Conservation (phyloP, 2,329 filamentous ascomycete genomes). For the Colletotrichum falcatum region DNA sequence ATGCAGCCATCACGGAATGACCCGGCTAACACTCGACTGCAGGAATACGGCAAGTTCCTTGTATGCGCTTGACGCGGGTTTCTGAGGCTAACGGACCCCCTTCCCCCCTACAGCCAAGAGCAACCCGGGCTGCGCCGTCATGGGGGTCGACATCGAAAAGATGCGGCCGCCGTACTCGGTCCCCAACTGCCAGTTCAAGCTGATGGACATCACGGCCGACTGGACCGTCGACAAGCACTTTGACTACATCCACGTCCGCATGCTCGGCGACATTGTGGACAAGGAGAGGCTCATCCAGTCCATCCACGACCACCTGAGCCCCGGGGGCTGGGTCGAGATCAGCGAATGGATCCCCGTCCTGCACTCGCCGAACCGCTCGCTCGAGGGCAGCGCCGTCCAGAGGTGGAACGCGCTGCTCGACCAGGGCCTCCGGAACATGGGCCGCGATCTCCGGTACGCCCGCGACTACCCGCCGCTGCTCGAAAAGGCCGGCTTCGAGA, state of each 20-base stretch:
- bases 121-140: slow-evolving; percentile 45
- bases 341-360: slow-evolving; percentile 51
- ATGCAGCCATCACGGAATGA: slow-evolving; percentile 10
- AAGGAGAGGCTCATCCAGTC: slow-evolving; percentile 46
- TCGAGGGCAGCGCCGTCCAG: slow-evolving; percentile 48
- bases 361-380: slow-evolving; percentile 49
- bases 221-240: slow-evolving; percentile 47
- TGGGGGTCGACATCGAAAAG: slow-evolving; percentile 49
- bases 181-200: slow-evolving; percentile 48
- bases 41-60: slow-evolving; percentile 44
- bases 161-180: slow-evolving; percentile 45
- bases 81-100: slow-evolving; percentile 13
- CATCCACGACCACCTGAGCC: slow-evolving; percentile 48
- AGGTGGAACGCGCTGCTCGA: slow-evolving; percentile 48
- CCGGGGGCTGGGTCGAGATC: slow-evolving; percentile 46
- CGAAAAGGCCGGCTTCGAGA: slow-evolving; percentile 45
- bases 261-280: slow-evolving; percentile 47
- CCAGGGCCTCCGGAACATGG: slow-evolving; percentile 47
- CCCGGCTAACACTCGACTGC: slow-evolving; percentile 25
- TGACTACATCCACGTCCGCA: slow-evolving; percentile 50
- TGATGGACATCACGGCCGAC: slow-evolving; percentile 46
- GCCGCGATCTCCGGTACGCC: slow-evolving; percentile 48
- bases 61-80: neutral
- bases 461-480: slow-evolving; percentile 44
- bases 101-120: slow-evolving; percentile 39